A percentile compares a stretch with the other conserved stretches of the same genome.
These are phyloP conservation scores for Zangia roseola DNA, from an alignment of 768 basidiomycete genomes.

Conservation along the genomic window DNA sequence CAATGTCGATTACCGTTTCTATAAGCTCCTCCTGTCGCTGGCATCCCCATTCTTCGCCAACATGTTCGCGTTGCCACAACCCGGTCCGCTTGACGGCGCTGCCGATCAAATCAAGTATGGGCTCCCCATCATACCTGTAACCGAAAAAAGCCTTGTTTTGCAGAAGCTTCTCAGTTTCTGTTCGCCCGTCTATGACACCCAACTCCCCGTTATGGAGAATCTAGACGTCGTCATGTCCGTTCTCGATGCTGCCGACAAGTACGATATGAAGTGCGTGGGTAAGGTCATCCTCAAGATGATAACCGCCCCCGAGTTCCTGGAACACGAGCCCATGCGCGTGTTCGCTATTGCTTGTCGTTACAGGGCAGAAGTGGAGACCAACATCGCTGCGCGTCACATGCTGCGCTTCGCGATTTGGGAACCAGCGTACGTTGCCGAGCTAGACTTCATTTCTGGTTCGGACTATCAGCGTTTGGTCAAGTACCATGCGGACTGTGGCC, in stretches of 20 bases:
- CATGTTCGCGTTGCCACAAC: constrained; percentile 53
- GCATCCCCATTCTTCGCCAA: constrained; percentile 58
- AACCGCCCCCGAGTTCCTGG: constrained; percentile 30
- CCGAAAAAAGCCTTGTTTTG: constrained; percentile 45
- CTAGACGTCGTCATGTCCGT: constrained; percentile 42
- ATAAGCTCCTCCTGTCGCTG: constrained; percentile 52
- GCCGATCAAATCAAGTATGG: constrained; percentile 33
- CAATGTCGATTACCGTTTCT: constrained; percentile 48
- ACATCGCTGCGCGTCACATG: constrained; percentile 37
- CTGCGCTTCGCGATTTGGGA: constrained; percentile 36
- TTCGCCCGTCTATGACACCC: constrained; percentile 44
- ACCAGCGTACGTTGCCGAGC: constrained; percentile 32
- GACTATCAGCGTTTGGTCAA: constrained; percentile 37
- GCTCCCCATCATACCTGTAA: constrained; percentile 45
- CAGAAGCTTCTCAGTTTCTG: constrained; percentile 44
- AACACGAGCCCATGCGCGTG: constrained; percentile 36
- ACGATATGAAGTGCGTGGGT: constrained; percentile 48
- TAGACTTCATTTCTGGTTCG: constrained; percentile 38
- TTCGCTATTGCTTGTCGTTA: constrained; percentile 40
- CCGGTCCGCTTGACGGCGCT: constrained; percentile 28
- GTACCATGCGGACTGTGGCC: constrained; percentile 34
- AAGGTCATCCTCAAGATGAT: constrained; percentile 34
- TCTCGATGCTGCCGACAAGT: constrained; percentile 48
- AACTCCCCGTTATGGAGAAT: constrained; percentile 33
- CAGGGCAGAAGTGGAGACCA: constrained; percentile 33